These are phyloP conservation scores for Amanita fuliginea DNA, from an alignment of 768 basidiomycete species.

Conservation along the genomic window DNA sequence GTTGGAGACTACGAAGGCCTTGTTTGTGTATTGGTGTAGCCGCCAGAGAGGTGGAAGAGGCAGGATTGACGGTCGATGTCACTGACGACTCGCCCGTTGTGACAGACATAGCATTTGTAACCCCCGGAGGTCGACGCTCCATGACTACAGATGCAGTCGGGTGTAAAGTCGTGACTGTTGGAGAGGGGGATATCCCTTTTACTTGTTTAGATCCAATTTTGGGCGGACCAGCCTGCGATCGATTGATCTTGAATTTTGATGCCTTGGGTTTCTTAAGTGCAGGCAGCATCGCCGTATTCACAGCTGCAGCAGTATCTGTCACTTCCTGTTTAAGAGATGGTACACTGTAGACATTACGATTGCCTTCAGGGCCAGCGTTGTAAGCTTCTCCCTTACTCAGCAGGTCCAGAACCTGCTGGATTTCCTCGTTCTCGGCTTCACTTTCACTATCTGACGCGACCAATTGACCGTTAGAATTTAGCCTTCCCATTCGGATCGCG, in stretches of 20 bases:
- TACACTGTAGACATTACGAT: conserved; percentile 16
- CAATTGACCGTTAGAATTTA: conserved; percentile 36
- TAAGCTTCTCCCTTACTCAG: conserved; percentile 39
- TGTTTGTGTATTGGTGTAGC: background rate
- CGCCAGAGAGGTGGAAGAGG: conserved; percentile 22
- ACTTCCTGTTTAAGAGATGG: conserved; percentile 9
- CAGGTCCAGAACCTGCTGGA: conserved; percentile 41
- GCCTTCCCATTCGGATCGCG: conserved; percentile 45
- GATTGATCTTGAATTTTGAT: conserved; percentile 41
- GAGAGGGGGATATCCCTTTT: background rate
- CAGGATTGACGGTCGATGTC: conserved; percentile 7
- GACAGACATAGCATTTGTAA: background rate
- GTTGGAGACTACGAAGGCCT: background rate
- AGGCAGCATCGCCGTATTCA: conserved; percentile 9
- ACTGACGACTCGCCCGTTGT: background rate
- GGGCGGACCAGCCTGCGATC: conserved; percentile 19
- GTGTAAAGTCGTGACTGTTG: background rate
- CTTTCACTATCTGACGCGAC: conserved; percentile 45
- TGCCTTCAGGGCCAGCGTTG: conserved; percentile 39
- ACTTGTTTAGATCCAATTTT: background rate
- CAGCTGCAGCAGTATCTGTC: background rate
- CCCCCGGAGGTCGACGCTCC: conserved; percentile 7
- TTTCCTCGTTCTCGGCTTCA: conserved; percentile 38
- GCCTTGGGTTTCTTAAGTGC: conserved; percentile 25
- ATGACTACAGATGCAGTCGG: conserved; percentile 8